Evolutionary conservation across 805 yeast species (phyloP).

Genomic region (Metschnikowia lachancei): DNA sequence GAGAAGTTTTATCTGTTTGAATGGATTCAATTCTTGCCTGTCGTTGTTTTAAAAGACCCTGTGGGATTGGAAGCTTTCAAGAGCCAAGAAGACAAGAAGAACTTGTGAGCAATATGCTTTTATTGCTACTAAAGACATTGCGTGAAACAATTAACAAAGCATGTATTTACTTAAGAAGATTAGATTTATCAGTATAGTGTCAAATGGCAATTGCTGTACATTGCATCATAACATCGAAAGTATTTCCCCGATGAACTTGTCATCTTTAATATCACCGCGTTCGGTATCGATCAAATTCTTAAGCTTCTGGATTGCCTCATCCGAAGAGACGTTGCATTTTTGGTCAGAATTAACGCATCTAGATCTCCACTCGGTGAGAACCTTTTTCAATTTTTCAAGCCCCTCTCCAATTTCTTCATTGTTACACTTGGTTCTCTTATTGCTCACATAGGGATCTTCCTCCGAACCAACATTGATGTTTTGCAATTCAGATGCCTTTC

Average conservation of each 20-base stretch:
- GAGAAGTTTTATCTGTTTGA: constrained; percentile 54
- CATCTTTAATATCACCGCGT: constrained; percentile 21
- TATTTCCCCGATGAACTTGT: constrained; percentile 48
- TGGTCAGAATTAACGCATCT: constrained; percentile 33
- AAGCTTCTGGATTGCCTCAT: constrained; percentile 40
- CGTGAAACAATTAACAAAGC: not conserved
- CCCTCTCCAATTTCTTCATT: constrained; percentile 55
- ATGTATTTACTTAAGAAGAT: not conserved
- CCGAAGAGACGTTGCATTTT: constrained; percentile 28
- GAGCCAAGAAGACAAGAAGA: constrained; percentile 8
- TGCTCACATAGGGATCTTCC: constrained; percentile 40
- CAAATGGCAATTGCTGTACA: not conserved
- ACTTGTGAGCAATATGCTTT: not conserved
- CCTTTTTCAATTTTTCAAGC: constrained; percentile 43
- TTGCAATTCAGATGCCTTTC: constrained; percentile 87
- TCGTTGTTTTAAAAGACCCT: constrained; percentile 15
- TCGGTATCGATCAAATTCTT: constrained; percentile 33
- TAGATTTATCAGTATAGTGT: no score
- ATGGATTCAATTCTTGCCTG: constrained; percentile 47
- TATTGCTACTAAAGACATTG: not conserved
- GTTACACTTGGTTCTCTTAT: constrained; percentile 51
- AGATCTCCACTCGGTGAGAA: constrained; percentile 55
- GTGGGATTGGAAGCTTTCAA: constrained; percentile 15
- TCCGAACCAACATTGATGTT: constrained; percentile 41
- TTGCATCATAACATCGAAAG: constrained; percentile 31